These are phyloP conservation scores for Lecanoromycetidae sp. DNA, from an alignment of 2,329 filamentous ascomycete species.

Conservation along the genomic window DNA sequence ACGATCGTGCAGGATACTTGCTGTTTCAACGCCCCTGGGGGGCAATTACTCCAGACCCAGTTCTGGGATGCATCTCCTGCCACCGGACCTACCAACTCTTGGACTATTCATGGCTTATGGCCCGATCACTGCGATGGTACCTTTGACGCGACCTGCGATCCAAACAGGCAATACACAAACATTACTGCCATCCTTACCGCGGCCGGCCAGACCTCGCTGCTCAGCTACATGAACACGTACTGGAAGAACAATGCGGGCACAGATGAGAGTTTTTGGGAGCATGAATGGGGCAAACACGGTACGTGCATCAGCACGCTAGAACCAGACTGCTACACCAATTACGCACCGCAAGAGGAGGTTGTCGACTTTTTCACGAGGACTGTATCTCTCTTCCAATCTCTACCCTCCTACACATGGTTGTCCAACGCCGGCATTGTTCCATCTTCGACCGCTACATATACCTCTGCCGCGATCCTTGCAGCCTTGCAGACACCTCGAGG, in stretches of 20 bases:
- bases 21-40: conserved; percentile 63
- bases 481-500: conserved; percentile 38
- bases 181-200: conserved; percentile 43
- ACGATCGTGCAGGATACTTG: conserved; percentile 52
- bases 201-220: conserved; percentile 38
- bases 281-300: conserved; percentile 61
- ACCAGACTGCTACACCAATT: conserved; percentile 49
- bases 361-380: conserved; percentile 45
- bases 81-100: conserved; percentile 54
- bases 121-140: conserved; percentile 45
- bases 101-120: conserved; percentile 64
- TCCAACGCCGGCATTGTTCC: conserved; percentile 44
- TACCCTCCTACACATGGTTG: conserved; percentile 46
- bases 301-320: conserved; percentile 60
- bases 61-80: conserved; percentile 62
- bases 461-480: conserved; percentile 36
- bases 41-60: conserved; percentile 58
- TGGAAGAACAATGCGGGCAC: conserved; percentile 45
- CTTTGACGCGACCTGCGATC: conserved; percentile 45
- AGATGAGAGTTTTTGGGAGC: conserved; percentile 51
- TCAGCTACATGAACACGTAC: conserved; percentile 48
- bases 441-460: conserved; percentile 39
- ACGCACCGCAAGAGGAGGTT: conserved; percentile 44
- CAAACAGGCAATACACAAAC: conserved; percentile 42
- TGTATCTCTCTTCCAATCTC: conserved; percentile 42